These are phyloP conservation scores for Salicornia ramosissima DNA, from an alignment of 148 eudicot genomes.

Conservation along the genomic window DNA sequence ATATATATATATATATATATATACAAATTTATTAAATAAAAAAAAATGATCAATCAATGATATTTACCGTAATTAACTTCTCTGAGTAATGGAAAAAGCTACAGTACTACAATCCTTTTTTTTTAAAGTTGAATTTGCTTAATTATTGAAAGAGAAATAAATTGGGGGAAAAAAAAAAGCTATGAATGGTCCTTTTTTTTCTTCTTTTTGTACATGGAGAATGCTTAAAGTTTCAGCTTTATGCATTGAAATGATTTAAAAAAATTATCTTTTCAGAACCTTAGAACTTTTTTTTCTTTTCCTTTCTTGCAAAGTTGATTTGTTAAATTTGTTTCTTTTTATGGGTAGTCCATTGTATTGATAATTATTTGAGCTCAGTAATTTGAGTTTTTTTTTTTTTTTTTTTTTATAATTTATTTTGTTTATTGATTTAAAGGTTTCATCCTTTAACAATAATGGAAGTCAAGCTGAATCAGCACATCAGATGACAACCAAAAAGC, in stretches of 20 bases:
- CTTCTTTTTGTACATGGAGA: constrained; percentile 31
- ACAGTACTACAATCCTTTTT: constrained; percentile 1
- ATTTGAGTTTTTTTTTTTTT: neutral
- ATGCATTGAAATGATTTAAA: constrained; percentile 32
- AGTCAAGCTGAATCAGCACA: constrained; percentile 35
- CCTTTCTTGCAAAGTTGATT: neutral
- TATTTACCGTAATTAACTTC: neutral
- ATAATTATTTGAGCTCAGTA: too few species aligned
- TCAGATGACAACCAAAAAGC: constrained; percentile 41
- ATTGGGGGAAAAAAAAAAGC: neutral
- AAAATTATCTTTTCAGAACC: constrained; percentile 37
- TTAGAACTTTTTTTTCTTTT: constrained; percentile 16
- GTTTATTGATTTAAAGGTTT: too few species aligned
- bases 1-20: neutral
- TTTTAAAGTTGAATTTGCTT: constrained; percentile 17
- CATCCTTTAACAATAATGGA: constrained; percentile 43
- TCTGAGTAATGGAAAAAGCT: constrained; percentile 26
- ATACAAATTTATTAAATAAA: constrained; percentile 3
- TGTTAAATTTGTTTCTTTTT: neutral
- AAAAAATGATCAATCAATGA: constrained; percentile 10
- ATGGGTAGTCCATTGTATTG: neutral
- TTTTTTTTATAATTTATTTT: too few species aligned
- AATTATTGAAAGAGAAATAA: constrained; percentile 17
- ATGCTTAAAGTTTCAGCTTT: constrained; percentile 57
- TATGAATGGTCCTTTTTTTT: constrained; percentile 29